Conservation (phyloP, 1,284 basidiomycete species). For the Microbotryum scabiosae region DNA sequence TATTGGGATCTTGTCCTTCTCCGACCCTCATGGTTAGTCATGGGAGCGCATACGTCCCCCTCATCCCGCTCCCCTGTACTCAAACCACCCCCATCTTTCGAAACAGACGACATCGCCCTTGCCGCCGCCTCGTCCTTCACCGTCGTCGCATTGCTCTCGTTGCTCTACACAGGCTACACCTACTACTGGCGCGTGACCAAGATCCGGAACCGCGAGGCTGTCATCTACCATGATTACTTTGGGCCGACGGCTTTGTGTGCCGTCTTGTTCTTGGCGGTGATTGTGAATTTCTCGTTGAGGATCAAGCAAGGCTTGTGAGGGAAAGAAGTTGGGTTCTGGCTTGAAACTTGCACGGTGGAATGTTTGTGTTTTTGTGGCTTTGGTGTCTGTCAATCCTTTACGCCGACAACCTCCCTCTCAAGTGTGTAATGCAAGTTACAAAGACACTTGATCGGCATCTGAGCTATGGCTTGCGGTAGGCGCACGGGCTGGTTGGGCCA, state of each 20-base stretch:
- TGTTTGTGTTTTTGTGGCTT: too few relatives aligned
- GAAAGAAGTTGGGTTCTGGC: too few relatives aligned
- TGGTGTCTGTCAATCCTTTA: too few relatives aligned
- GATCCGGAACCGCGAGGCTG: constrained; percentile 63
- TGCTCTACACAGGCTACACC: constrained; percentile 77
- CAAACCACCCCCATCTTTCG: background rate
- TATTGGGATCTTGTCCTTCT: constrained; percentile 54
- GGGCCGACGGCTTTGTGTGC: constrained; percentile 67
- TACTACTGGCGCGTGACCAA: constrained; percentile 77
- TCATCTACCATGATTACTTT: constrained; percentile 73
- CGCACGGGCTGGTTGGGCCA: too few relatives aligned
- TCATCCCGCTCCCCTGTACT: too few relatives aligned
- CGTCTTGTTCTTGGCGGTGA: constrained; percentile 60
- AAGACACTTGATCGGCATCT: too few relatives aligned
- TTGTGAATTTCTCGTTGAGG: constrained; percentile 58
- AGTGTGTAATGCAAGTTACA: too few relatives aligned
- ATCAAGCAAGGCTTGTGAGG: constrained; percentile 36
- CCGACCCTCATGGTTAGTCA: constrained; percentile 24
- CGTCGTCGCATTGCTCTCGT: constrained; percentile 73
- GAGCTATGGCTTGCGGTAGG: too few relatives aligned
- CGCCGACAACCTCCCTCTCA: too few relatives aligned
- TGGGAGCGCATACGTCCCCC: too few relatives aligned
- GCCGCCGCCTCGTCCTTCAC: constrained; percentile 74
- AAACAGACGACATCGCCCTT: constrained; percentile 31
- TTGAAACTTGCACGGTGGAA: too few relatives aligned